Conservation (phyloP, 1,284 basidiomycete species). For the Melampsora larici-populina region DNA sequence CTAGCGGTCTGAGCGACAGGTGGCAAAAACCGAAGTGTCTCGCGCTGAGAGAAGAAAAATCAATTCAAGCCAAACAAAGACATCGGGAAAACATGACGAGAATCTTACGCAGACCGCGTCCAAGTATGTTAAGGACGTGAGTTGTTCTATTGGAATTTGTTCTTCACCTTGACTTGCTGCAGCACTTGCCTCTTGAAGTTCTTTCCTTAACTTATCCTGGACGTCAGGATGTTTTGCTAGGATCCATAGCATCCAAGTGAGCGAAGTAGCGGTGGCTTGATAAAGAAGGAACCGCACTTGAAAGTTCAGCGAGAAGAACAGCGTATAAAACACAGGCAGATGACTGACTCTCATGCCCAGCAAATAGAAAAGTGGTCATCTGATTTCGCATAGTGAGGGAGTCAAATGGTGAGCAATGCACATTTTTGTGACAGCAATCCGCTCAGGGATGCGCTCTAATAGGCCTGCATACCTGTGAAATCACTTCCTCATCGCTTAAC, state of each 20-base stretch:
- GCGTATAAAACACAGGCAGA: too few relatives aligned
- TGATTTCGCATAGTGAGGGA: slow-evolving; percentile 45
- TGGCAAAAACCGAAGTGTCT: slow-evolving; percentile 63
- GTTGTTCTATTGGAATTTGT: slow-evolving; percentile 58
- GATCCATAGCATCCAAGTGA: slow-evolving; percentile 70
- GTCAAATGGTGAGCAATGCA: neutral
- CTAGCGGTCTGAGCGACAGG: slow-evolving; percentile 60
- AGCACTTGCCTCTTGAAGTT: slow-evolving; percentile 53
- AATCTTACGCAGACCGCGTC: slow-evolving; percentile 65
- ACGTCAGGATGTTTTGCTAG: slow-evolving; percentile 61
- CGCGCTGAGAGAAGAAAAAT: slow-evolving; percentile 51
- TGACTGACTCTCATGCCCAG: too few relatives aligned
- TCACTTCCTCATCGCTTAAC: neutral
- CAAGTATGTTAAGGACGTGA: slow-evolving; percentile 68
- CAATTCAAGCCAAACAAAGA: neutral
- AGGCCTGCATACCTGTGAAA: slow-evolving; percentile 9
- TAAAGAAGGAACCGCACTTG: neutral
- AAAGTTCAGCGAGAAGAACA: too few relatives aligned
- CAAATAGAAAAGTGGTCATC: too few relatives aligned
- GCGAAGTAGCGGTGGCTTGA: slow-evolving; percentile 62
- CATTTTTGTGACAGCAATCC: slow-evolving; percentile 43
- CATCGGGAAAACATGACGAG: neutral
- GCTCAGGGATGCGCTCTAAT: slow-evolving; percentile 44
- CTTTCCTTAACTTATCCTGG: slow-evolving; percentile 63
- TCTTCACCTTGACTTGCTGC: neutral